phyloP scores from a whole-genome alignment of 371 early-diverging fungal genomes.

The Apophysomyces elegans region DNA sequence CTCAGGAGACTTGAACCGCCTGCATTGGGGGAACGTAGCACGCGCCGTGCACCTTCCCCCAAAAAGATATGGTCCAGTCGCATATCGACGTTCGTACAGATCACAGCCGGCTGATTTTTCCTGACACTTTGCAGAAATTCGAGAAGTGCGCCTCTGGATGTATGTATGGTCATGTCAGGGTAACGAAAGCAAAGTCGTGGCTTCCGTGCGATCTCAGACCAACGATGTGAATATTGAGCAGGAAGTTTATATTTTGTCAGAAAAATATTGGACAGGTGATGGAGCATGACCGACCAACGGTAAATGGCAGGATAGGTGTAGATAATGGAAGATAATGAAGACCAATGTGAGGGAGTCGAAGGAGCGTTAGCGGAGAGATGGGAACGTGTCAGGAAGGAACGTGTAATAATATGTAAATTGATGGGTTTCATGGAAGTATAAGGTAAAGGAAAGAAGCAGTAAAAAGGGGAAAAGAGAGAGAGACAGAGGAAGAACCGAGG shows the following conservation, averaged over 20 bases:
- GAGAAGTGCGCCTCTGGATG: constrained; percentile 24
- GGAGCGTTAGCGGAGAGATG: not conserved
- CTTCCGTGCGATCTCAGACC: not conserved
- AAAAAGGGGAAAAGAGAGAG: not conserved
- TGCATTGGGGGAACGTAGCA: constrained; percentile 52
- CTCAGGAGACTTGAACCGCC: constrained; percentile 58
- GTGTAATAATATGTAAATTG: not conserved
- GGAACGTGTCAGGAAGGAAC: not conserved
- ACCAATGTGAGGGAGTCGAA: not conserved
- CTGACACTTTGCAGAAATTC: constrained; percentile 14
- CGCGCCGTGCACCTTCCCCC: constrained; percentile 25
- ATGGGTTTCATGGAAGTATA: not conserved
- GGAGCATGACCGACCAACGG: constrained; percentile 5
- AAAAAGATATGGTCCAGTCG: not conserved
- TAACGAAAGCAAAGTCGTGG: constrained; percentile 23
- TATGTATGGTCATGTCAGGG: constrained; percentile 34
- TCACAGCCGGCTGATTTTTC: constrained; percentile 13
- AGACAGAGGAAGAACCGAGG: not conserved
- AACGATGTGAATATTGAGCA: not conserved
- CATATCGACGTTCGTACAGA: constrained; percentile 30
- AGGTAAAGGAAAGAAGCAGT: not conserved
- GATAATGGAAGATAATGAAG: not conserved
- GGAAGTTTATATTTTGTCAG: not conserved
- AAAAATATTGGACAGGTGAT: not conserved
- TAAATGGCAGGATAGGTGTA: constrained; percentile 4